Evolutionary conservation across 257 asterid genomes (phyloP).

Genomic region (Solanum ahanhuiri): DNA sequence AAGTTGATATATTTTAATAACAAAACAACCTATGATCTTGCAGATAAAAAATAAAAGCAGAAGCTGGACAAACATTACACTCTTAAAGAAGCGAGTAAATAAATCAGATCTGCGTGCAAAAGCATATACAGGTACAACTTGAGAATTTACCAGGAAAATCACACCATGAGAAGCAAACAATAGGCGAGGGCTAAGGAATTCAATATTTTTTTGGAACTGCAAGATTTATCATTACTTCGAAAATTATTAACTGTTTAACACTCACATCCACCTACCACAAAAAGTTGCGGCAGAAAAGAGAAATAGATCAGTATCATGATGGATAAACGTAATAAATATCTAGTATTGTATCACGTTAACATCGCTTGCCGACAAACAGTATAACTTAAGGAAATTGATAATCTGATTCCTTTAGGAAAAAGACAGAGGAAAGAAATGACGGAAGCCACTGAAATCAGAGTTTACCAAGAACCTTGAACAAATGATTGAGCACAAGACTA

Average conservation of each 20-base stretch:
- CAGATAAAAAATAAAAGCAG: not conserved
- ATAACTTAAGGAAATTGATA: not conserved
- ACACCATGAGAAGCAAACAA: not conserved
- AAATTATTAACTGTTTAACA: conserved; percentile 25
- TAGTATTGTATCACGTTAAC: not conserved
- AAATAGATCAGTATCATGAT: not conserved
- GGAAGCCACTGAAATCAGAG: too few species aligned
- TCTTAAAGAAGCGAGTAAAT: not conserved
- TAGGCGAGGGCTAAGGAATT: not conserved
- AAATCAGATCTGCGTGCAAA: not conserved
- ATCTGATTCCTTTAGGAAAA: not conserved
- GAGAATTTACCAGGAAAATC: not conserved
- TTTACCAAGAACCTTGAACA: too few species aligned
- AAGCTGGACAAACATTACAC: not conserved
- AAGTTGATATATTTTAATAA: not conserved
- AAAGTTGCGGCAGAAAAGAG: not conserved
- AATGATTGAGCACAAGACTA: too few species aligned
- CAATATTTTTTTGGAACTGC: not conserved
- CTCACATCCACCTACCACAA: conserved; percentile 45
- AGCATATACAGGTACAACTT: conserved; percentile 22
- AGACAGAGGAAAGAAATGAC: not conserved
- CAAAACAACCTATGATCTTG: not conserved
- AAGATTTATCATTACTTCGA: not conserved
- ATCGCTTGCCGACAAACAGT: not conserved
- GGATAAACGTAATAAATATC: too few species aligned